phyloP scores from a whole-genome alignment of 2,329 filamentous ascomycete species.

The Kalmusia sp. region DNA sequence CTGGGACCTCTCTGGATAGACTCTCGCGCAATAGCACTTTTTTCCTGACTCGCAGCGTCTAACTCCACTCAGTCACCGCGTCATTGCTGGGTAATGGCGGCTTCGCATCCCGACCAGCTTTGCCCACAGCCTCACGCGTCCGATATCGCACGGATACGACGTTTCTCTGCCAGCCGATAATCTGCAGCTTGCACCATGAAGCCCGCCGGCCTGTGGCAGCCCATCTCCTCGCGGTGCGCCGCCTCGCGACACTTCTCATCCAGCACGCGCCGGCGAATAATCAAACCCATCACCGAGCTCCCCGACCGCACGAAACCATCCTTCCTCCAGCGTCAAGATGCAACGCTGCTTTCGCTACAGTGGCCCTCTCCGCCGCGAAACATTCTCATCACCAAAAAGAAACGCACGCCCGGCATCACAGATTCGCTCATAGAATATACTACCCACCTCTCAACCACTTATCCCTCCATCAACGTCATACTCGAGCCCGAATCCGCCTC shows the following conservation, averaged over 20 bases:
- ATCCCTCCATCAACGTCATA: slow-evolving; percentile 80
- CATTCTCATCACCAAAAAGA: slow-evolving; percentile 73
- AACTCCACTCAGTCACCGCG: neutral
- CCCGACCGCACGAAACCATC: slow-evolving; percentile 41
- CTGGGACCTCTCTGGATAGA: no score
- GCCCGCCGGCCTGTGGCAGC: slow-evolving; percentile 13
- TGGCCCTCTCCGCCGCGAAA: slow-evolving; percentile 75
- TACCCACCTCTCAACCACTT: slow-evolving; percentile 77
- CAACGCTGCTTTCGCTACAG: slow-evolving; percentile 69
- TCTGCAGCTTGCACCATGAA: neutral
- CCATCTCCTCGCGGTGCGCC: neutral
- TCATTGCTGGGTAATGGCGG: slow-evolving; percentile 2
- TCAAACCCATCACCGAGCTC: slow-evolving; percentile 41
- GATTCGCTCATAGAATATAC: slow-evolving; percentile 65
- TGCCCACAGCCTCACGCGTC: neutral
- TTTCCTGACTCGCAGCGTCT: neutral
- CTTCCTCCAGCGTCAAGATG: slow-evolving; percentile 61
- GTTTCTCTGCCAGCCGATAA: neutral
- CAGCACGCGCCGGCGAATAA: slow-evolving; percentile 24
- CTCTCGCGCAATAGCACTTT: no score
- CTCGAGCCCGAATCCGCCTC: slow-evolving; percentile 80
- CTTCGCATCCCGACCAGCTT: neutral
- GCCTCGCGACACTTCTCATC: slow-evolving; percentile 33
- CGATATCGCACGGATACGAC: neutral
- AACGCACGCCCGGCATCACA: slow-evolving; percentile 62